Base-by-base conservation (phyloP, 2,329 filamentous ascomycete species). In the Fusarium praegraminearum region DNA sequence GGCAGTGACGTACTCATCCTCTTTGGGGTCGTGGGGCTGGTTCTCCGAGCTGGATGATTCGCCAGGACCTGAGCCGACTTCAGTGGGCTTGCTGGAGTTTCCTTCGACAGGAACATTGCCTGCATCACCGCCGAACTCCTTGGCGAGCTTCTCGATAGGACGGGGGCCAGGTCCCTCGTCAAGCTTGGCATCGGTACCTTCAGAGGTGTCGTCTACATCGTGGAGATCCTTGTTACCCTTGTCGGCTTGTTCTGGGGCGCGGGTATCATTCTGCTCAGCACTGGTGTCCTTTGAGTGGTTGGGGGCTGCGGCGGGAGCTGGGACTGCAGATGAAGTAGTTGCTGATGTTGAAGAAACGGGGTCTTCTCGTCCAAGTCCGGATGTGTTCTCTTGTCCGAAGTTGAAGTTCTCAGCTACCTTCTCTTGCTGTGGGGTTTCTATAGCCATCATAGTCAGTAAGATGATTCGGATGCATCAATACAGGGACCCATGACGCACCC, bases 1-100 rank as follows among this genome's bases (percentile, higher is more conserved):
- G 24, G 83, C 85, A 78, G 85, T 87, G 67, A 90, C 83, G 62
- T 86, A 86, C 72, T 86, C 75, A 74, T 89, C 74, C 76, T 88
- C 85, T 9, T 87, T 87, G 0, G 85, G 88, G 2, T 84, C 85
- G 65, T 83, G 61, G 12, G 62, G 53, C 28, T 79, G 13, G 3
- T 70, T 52, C 36, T 65, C 57, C 3, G 47, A 49, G 43, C 57
- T 63, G 33, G 60, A 60, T 22, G 65, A 58, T 6, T 57, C 53
- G 8, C 50, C 44, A 38, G 47, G 62, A 24, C 41, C 67, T 20
- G 67, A 70, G 33, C 67, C 68, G 26, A 49, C 53, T 51, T 69
- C 68, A 12, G 36, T 46, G 16, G 47, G 26, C 52, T 63, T 46
- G 53, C 45, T 12, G 26, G 57, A 50, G 15, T 35, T 28, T 33